A percentile compares a stretch with the other conserved stretches of the same genome.
phyloP scores from a whole-genome alignment of 768 basidiomycete genomes.

The Mrakia frigida region DNA sequence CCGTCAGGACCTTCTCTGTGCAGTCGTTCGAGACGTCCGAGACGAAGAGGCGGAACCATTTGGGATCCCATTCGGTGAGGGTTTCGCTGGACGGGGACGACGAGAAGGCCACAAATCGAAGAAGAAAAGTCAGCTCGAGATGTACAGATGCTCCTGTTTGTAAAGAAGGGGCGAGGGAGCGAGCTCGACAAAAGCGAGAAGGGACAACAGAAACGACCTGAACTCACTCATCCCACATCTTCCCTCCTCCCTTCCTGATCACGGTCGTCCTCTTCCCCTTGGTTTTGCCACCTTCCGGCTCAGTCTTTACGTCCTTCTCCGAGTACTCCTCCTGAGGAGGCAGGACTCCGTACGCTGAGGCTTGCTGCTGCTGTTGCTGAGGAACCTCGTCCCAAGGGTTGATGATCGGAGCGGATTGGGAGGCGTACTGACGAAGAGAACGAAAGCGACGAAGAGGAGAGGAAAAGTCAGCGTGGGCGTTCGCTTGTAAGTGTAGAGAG shows the following conservation, averaged over 20 bases:
- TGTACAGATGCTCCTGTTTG: no score
- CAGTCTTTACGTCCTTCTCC: neutral
- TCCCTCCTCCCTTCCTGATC: slow-evolving; percentile 87
- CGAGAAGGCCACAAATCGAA: no score
- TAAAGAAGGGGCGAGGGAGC: no score
- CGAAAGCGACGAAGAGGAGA: neutral
- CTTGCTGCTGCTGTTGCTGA: slow-evolving; percentile 16
- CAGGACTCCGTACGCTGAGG: neutral
- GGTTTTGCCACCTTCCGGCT: slow-evolving; percentile 65
- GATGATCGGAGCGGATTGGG: neutral
- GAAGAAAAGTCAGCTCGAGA: no score
- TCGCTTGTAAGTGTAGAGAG: no score
- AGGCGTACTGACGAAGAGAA: neutral
- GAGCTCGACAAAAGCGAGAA: neutral
- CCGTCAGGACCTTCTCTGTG: slow-evolving; percentile 85
- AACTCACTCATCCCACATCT: slow-evolving; percentile 82
- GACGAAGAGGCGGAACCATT: slow-evolving; percentile 96
- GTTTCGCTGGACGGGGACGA: no score
- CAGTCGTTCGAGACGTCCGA: slow-evolving; percentile 98
- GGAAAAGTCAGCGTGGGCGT: neutral
- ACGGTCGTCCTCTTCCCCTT: slow-evolving; percentile 83
- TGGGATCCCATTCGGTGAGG: slow-evolving; percentile 92
- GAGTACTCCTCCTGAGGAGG: neutral
- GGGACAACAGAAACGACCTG: neutral
- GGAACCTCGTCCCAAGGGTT: slow-evolving; percentile 26